Evolutionary conservation across 2,329 filamentous ascomycete species (phyloP).

Genomic region (Colletotrichum higginsianum): DNA sequence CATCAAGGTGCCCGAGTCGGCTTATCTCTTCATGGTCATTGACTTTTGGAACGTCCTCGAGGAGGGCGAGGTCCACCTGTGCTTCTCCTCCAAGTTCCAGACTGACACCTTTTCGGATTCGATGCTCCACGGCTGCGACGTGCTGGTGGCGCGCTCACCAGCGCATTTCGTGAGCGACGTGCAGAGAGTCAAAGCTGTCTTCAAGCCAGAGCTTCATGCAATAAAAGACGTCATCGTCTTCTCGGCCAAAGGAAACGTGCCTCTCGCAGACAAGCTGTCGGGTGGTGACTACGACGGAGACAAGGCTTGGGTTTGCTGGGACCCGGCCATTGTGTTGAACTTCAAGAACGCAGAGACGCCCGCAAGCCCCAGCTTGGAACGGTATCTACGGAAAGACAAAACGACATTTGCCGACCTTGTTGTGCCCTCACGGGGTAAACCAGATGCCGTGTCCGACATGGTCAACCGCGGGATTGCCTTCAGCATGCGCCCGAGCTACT

Average conservation of each 20-base stretch:
- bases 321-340: conserved; percentile 73
- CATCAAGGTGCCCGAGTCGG: conserved; percentile 73
- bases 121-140: conserved; percentile 68
- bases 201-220: conserved; percentile 72
- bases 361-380: conserved; percentile 58
- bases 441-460: conserved; percentile 59
- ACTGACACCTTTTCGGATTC: conserved; percentile 67
- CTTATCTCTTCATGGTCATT: conserved; percentile 76
- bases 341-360: conserved; percentile 75
- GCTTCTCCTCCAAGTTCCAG: conserved; percentile 78
- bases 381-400: conserved; percentile 66
- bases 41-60: conserved; percentile 75
- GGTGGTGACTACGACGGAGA: conserved; percentile 90
- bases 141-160: conserved; percentile 79
- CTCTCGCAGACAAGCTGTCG: conserved; percentile 79
- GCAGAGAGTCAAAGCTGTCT: conserved; percentile 75
- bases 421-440: conserved; percentile 20
- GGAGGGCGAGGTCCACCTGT: conserved; percentile 77
- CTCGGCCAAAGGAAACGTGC: conserved; percentile 70
- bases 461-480: conserved; percentile 70
- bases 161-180: conserved; percentile 81
- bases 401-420: conserved; percentile 63
- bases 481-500: conserved; percentile 67
- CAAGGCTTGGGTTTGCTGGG: conserved; percentile 84
- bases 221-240: conserved; percentile 89